Evolutionary conservation across 345 rosid species (phyloP), one percentile per base, ranked within the genome.

Genomic region (Erysimum cheiranthoides): DNA sequence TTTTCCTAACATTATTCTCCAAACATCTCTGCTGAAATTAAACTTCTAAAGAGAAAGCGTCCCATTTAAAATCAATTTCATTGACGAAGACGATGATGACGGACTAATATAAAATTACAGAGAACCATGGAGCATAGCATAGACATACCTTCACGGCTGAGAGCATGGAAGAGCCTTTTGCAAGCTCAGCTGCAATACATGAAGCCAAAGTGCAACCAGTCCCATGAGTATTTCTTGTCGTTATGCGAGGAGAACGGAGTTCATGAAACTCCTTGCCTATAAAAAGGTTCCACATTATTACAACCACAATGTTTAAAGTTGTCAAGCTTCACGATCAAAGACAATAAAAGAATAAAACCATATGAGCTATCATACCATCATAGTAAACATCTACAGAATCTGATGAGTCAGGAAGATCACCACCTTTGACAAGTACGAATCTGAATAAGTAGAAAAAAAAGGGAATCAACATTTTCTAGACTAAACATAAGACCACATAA

Each of bases 201-300:
- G 99, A 95, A 42, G 97, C 99, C 87, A 95, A 79, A 67, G 87
- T 95, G 84, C 99, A 95, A 61, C 99, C 99, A 66, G 99, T 90
- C 61, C 99, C 99, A 73, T 92, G 97, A 73, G 96, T 88, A 59
- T 92, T 92, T 61, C 75, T 83, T 70, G 97, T 95, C 74, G 78
- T 78, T 75, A 92, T 68, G 39, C 99, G 93, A 49, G 89, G 70
- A 25, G 90, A 84, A 66, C 77, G 74, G 67, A 95, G 82, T 67
- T 90, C 97, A 72, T 88, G 79, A 78, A 82, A 82, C 32, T 84
- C 83, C 53, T 81, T 73, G 25, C 98, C 97, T 94, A 83, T 25
- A 38, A 64, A 64, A 61, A 64, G 31, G 51, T 61, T 47, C 38
- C 45, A 76, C 47, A 43, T 43, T 27, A 43, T 38, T n/a, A 46